Conservation (phyloP, 1,284 basidiomycete genomes). For the Puccinia polysora region DNA sequence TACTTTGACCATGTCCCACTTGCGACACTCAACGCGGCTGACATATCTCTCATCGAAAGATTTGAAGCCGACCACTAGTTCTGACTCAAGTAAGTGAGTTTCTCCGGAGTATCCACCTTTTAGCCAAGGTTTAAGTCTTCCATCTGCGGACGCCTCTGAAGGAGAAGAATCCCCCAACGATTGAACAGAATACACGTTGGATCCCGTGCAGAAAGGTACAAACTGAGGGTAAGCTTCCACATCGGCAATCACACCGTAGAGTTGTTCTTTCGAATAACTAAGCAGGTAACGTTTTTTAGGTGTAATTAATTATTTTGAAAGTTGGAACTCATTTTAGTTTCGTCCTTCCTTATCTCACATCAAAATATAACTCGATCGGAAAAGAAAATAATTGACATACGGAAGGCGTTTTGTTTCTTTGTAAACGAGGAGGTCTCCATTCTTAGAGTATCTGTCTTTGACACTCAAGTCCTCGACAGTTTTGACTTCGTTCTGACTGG, state of each 20-base stretch:
- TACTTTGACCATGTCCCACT: slow-evolving; percentile 42
- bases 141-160: neutral
- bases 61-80: slow-evolving; percentile 37
- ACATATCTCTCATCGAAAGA: slow-evolving; percentile 32
- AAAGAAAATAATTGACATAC: neutral
- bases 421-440: slow-evolving; percentile 32
- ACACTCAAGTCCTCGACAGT: slow-evolving; percentile 1
- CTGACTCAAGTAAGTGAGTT: slow-evolving; percentile 29
- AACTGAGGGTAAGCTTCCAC: slow-evolving; percentile 41
- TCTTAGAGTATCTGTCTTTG: slow-evolving; percentile 35
- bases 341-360: no score
- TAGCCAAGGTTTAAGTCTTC: slow-evolving; percentile 17
- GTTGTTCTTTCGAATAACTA: slow-evolving; percentile 39
- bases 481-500: slow-evolving; percentile 1
- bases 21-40: slow-evolving; percentile 31
- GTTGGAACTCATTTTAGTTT: no score
- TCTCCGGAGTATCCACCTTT: slow-evolving; percentile 26
- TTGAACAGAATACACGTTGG: slow-evolving; percentile 25
- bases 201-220: slow-evolving; percentile 38
- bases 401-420: slow-evolving; percentile 38
- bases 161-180: slow-evolving; percentile 9
- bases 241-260: slow-evolving; percentile 38
- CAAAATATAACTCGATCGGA: neutral
- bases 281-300: neutral
- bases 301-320: neutral